Conservation (phyloP, 495 filamentous ascomycete species). For the Xylaria flabelliformis region DNA sequence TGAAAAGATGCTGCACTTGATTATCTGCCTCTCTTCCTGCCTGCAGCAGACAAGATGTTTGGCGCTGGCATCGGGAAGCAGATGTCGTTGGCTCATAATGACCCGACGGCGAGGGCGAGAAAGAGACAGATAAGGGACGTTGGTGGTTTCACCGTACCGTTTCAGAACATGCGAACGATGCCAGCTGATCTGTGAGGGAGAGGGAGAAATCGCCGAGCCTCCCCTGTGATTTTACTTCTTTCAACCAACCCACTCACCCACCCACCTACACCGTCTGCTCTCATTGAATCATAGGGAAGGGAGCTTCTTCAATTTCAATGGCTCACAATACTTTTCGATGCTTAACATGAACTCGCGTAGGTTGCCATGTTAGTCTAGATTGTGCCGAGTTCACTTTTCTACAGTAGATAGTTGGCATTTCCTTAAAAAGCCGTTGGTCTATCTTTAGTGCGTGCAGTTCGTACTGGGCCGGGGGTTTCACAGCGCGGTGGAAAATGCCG, state of each 20-base stretch:
- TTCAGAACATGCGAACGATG: constrained; percentile 12
- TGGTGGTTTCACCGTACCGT: constrained; percentile 20
- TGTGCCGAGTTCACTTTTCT: background rate
- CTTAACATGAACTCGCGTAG: background rate
- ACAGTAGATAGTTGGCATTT: background rate
- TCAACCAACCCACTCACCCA: background rate
- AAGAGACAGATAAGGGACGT: background rate
- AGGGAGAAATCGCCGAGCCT: background rate
- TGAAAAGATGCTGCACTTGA: background rate
- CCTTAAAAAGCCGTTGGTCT: background rate
- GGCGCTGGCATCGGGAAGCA: background rate
- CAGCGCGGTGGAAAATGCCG: background rate
- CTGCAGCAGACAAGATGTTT: background rate
- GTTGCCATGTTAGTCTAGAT: background rate
- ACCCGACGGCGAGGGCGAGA: background rate
- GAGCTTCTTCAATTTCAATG: background rate
- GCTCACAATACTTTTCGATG: background rate
- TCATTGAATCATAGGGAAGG: background rate
- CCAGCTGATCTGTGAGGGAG: background rate
- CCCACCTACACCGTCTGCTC: too few species aligned
- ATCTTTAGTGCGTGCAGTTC: background rate
- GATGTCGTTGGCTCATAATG: constrained; percentile 11
- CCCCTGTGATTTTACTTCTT: constrained; percentile 11
- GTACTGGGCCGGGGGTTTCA: background rate
- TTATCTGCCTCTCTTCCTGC: background rate